Evolutionary conservation across 805 yeast species (phyloP).

Genomic region (Zygotorulaspora florentina): DNA sequence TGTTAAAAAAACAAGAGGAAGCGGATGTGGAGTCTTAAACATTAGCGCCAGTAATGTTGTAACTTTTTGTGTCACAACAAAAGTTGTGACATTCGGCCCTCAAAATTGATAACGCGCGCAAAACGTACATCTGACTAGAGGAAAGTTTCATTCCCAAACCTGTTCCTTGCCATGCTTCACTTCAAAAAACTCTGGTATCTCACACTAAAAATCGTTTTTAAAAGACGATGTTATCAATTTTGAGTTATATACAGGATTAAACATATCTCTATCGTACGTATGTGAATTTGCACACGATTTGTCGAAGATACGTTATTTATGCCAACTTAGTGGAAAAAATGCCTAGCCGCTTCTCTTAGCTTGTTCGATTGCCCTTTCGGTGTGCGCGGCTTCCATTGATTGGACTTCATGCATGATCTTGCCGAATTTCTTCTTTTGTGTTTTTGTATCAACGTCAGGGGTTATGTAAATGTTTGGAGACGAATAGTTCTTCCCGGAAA

Average conservation of each 20-base stretch:
- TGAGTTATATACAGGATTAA: constrained; percentile 7
- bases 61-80: too few relatives aligned
- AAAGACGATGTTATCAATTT: background rate
- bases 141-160: too few relatives aligned
- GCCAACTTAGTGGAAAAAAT: background rate
- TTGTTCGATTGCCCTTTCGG: constrained; percentile 25
- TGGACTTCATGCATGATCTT: constrained; percentile 47
- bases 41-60: too few relatives aligned
- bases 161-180: too few relatives aligned
- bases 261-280: constrained; percentile 1
- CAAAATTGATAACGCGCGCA: too few relatives aligned
- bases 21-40: too few relatives aligned
- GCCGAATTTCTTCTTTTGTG: constrained; percentile 44
- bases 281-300: background rate
- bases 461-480: constrained; percentile 57
- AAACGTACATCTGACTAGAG: too few relatives aligned
- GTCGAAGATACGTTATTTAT: too few relatives aligned
- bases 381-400: constrained; percentile 26
- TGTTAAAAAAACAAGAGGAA: too few relatives aligned
- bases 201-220: background rate
- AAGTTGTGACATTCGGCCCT: too few relatives aligned
- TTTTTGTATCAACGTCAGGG: constrained; percentile 44
- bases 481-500: constrained; percentile 50
- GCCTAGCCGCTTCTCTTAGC: constrained; percentile 13
- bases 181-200: too few relatives aligned